phyloP scores from a whole-genome alignment of 2,329 filamentous ascomycete genomes.

The Sclerotinia nivalis region DNA sequence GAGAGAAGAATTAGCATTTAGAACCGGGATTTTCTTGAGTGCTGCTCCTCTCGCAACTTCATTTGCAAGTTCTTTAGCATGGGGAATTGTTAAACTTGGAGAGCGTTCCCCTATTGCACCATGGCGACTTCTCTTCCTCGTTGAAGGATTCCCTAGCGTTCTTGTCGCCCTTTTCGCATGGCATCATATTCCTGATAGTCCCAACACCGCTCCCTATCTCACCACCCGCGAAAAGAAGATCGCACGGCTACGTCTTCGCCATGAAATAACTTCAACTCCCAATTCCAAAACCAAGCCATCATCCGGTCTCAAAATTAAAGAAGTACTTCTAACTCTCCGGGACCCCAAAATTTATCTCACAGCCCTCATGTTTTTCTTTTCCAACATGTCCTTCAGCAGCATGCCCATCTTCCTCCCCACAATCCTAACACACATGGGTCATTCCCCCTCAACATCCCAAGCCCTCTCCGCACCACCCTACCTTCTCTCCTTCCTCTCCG shows the following conservation, averaged over 20 bases:
- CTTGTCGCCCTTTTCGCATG: conserved; percentile 73
- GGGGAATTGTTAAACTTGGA: conserved; percentile 72
- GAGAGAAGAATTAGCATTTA: conserved; percentile 73
- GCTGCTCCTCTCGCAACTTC: conserved; percentile 80
- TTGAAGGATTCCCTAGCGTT: conserved; percentile 84
- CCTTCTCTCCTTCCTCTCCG: conserved; percentile 69
- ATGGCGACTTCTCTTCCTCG: conserved; percentile 81
- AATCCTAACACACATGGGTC: conserved; percentile 75
- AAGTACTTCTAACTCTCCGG: conserved; percentile 58
- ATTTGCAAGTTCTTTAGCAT: conserved; percentile 78
- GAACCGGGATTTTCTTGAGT: conserved; percentile 84
- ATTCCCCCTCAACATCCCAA: conserved; percentile 67
- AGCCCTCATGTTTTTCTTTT: conserved; percentile 80
- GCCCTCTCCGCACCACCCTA: conserved; percentile 81
- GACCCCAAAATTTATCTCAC: conserved; percentile 75
- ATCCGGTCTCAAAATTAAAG: conserved; percentile 51
- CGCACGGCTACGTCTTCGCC: conserved; percentile 65
- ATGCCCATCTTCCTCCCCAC: conserved; percentile 86
- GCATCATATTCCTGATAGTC: conserved; percentile 74
- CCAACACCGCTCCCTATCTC: conserved; percentile 64
- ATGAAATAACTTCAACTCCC: conserved; percentile 23
- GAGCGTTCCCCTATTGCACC: conserved; percentile 68
- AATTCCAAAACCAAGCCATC: neutral
- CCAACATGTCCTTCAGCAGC: conserved; percentile 85
- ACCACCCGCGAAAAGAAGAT: conserved; percentile 65